These are phyloP conservation scores for Xylaria castorea DNA, from an alignment of 495 filamentous ascomycete species.

Conservation along the genomic window DNA sequence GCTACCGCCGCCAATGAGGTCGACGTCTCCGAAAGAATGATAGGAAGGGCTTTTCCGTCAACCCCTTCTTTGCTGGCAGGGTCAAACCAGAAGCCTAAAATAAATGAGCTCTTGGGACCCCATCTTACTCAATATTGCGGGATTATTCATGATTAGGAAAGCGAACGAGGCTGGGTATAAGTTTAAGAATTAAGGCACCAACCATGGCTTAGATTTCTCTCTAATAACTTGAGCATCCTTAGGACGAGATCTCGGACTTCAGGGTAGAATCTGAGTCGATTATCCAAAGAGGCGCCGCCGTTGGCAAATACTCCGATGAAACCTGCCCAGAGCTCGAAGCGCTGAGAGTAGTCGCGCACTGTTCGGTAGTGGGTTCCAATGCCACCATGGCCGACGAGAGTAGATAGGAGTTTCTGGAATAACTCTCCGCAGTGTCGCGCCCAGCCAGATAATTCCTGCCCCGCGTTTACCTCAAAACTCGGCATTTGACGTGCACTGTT, in stretches of 20 bases:
- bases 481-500: background rate
- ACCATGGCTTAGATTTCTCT: background rate
- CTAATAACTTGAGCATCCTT: background rate
- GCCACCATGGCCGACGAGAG: background rate
- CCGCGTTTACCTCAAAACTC: background rate
- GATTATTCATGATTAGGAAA: background rate
- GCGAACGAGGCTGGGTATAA: background rate
- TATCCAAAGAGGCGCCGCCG: background rate
- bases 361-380: background rate
- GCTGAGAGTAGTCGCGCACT: background rate
- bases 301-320: background rate
- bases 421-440: background rate
- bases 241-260: background rate
- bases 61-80: background rate
- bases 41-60: background rate
- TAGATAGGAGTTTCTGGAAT: background rate
- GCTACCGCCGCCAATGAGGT: background rate
- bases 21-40: background rate
- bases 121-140: background rate
- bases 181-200: background rate
- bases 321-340: background rate
- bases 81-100: background rate
- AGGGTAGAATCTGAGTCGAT: background rate
- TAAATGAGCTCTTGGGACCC: background rate
- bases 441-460: background rate